These are phyloP conservation scores for Oryza meridionalis DNA, from an alignment of 176 grass and related monocot species.

Conservation along the genomic window DNA sequence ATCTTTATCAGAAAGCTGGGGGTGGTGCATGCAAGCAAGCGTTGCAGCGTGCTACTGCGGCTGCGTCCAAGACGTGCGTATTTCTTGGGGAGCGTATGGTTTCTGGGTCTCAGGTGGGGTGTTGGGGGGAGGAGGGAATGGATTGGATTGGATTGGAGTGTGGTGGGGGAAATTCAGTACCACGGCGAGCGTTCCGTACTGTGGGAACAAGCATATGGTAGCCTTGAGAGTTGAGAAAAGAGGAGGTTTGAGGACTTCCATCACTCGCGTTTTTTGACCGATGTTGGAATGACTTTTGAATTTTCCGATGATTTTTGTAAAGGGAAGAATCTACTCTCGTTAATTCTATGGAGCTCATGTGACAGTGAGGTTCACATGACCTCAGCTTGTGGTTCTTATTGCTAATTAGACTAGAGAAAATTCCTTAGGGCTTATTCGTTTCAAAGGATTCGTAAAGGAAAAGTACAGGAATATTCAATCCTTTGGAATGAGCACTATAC, in stretches of 20 bases:
- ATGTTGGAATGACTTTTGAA: not conserved
- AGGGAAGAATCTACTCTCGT: no score
- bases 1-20: conserved; percentile 53
- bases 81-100: conserved; percentile 38
- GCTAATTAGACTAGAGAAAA: no score
- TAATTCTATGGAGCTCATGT: no score
- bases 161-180: not conserved
- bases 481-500: no score
- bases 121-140: not conserved
- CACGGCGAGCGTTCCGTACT: not conserved
- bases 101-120: conserved; percentile 38
- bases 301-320: not conserved
- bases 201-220: not conserved
- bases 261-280: not conserved
- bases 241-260: not conserved
- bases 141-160: not conserved
- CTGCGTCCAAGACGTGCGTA: not conserved
- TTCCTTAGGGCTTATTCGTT: no score
- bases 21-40: not conserved
- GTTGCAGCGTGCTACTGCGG: not conserved
- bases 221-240: not conserved
- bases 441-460: no score
- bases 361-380: no score
- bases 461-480: no score
- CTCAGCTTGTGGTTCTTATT: no score